Evolutionary conservation across 495 filamentous ascomycete species (phyloP), one percentile per base, ranked within the genome.

Genomic region (Xylaria acuta): DNA sequence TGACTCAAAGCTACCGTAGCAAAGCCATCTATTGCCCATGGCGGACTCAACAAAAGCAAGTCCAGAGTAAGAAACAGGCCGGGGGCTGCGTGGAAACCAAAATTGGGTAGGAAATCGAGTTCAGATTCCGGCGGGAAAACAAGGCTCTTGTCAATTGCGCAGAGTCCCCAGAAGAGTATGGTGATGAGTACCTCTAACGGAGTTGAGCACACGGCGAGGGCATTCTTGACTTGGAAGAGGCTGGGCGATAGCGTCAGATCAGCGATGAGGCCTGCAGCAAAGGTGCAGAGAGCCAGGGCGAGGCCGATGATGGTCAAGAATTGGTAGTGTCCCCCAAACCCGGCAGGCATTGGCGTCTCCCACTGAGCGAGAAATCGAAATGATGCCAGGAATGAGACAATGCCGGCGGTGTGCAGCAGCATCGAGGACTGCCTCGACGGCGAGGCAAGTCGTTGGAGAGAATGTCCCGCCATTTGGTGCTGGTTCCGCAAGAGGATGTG

Each of bases 281-380:
- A 95, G 47, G 93, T 93, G 60, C 88, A 69, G 20, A 90, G 88
- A 3, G 93, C 86, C 47, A 96, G 80, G 3, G 86, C 81, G 16
- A 97, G 86, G 36, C 93, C 94, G 75, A 97, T 90, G 73, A 97
- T 94, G 67, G 93, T 97, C 60, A 95, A 83, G 80, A 92, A 95
- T 81, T 95, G 93, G 75, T 91, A 91, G 78, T 95, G 92, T 86
- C 93, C 94, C 30, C 93, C 94, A 77, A 91, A 96, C 27, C 91
- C 88, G 16, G 88, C 83, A 72, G 90, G 91, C 64, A 92, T 90
- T 59, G 73, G 71, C 41, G 76, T 83, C 18, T 83, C 83, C 75
- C 77, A 81, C 71, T 71, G 69, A 41, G 72, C 65, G 38, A 82
- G 80, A 68, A 86, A 94, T 77, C 88, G 87, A 80, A 93, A 95